phyloP scores from a whole-genome alignment of 2,329 filamentous ascomycete species.

The Cryphonectria parasitica region DNA sequence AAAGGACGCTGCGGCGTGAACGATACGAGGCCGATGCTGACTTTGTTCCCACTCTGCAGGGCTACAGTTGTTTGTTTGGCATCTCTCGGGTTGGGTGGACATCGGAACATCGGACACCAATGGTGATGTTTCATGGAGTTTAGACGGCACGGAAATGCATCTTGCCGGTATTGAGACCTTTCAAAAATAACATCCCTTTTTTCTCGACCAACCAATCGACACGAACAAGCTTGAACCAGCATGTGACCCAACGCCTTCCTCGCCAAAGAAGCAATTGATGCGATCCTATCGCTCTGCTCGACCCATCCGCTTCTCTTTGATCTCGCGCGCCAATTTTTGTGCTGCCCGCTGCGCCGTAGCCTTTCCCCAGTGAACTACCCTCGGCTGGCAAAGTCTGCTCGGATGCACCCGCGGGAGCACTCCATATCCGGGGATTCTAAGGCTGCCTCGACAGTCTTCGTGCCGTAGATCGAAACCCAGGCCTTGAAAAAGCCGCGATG shows the following conservation, averaged over 20 bases:
- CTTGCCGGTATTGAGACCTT: slow-evolving; percentile 31
- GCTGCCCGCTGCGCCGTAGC: neutral
- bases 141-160: slow-evolving; percentile 31
- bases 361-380: slow-evolving; percentile 12
- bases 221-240: slow-evolving; percentile 15
- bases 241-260: slow-evolving; percentile 18
- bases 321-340: neutral
- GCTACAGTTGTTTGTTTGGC: slow-evolving; percentile 27
- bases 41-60: slow-evolving; percentile 7
- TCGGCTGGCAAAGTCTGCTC: slow-evolving; percentile 62
- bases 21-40: slow-evolving; percentile 10
- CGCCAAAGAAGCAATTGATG: neutral
- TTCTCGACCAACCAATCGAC: slow-evolving; percentile 21
- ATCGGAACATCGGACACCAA: slow-evolving; percentile 29
- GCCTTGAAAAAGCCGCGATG: slow-evolving; percentile 66
- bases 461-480: slow-evolving; percentile 61
- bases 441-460: slow-evolving; percentile 60
- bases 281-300: neutral
- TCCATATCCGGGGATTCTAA: slow-evolving; percentile 57
- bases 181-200: slow-evolving; percentile 27
- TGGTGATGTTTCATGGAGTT: slow-evolving; percentile 30
- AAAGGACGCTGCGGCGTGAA: neutral
- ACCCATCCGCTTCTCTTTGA: too few relatives aligned
- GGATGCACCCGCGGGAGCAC: slow-evolving; percentile 46
- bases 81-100: slow-evolving; percentile 30